These are phyloP conservation scores for Sextonia rubra DNA, from an alignment of 164 flowering plant species.

Conservation along the genomic window DNA sequence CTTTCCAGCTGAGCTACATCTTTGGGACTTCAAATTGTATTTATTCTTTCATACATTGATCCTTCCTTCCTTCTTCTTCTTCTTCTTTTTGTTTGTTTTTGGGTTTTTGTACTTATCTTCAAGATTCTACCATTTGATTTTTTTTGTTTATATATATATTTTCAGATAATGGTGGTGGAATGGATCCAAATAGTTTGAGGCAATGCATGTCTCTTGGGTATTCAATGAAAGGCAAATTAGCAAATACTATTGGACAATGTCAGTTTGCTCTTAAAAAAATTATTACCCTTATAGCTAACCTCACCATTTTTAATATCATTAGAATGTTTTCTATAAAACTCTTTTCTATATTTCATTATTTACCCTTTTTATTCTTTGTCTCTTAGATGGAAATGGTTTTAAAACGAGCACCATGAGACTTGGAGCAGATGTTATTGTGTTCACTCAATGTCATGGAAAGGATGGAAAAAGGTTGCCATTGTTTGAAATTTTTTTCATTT, in stretches of 20 bases:
- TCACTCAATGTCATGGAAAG: slow-evolving; percentile 70
- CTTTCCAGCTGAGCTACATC: no score
- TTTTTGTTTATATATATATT: no score
- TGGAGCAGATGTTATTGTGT: slow-evolving; percentile 98
- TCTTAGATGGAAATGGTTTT: slow-evolving; percentile 94
- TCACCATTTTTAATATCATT: background rate
- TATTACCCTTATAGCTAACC: background rate
- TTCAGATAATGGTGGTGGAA: slow-evolving; percentile 73
- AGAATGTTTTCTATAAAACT: background rate
- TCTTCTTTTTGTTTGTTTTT: no score
- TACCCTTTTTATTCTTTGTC: background rate
- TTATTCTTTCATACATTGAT: no score
- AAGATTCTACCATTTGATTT: no score
- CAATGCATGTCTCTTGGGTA: slow-evolving; percentile 97
- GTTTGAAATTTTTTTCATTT: background rate
- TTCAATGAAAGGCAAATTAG: slow-evolving; percentile 83
- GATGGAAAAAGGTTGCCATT: slow-evolving; percentile 59
- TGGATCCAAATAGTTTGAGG: slow-evolving; percentile 86
- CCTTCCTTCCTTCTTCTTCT: no score
- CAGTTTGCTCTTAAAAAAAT: slow-evolving; percentile 11
- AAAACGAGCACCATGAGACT: slow-evolving; percentile 98
- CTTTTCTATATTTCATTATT: background rate
- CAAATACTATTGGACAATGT: slow-evolving; percentile 95
- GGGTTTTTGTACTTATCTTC: no score
- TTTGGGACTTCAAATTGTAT: no score